phyloP scores from a whole-genome alignment of 345 rosid genomes.

The Trapa incisa region DNA sequence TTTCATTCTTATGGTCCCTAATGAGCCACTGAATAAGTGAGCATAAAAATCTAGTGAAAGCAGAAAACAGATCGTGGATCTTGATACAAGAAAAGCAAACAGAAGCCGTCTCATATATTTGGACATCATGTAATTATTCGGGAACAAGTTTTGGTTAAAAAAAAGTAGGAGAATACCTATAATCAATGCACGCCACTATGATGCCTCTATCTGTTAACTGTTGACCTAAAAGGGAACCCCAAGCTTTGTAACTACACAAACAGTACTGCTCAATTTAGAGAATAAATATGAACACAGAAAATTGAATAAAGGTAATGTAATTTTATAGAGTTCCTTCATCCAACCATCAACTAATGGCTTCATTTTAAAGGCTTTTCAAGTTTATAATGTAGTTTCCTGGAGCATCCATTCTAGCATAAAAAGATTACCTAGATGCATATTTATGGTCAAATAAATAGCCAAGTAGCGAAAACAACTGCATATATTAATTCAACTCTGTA shows the following conservation, averaged over 20 bases:
- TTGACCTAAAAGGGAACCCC: slow-evolving; percentile 96
- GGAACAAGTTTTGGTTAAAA: neutral
- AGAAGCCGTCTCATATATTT: neutral
- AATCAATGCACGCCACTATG: slow-evolving; percentile 93
- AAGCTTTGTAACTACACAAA: slow-evolving; percentile 80
- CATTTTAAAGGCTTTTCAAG: no score
- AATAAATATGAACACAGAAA: neutral
- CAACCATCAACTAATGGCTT: neutral
- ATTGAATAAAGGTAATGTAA: neutral
- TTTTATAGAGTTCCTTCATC: neutral
- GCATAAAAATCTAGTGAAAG: neutral
- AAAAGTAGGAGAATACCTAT: slow-evolving; percentile 40
- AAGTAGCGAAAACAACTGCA: no score
- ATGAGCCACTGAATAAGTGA: neutral
- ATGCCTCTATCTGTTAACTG: slow-evolving; percentile 85
- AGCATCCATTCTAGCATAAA: no score
- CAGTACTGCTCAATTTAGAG: slow-evolving; percentile 9
- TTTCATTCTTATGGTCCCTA: neutral
- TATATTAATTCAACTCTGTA: no score
- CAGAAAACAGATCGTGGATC: neutral
- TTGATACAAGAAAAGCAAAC: neutral
- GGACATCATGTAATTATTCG: neutral
- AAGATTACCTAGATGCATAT: no score
- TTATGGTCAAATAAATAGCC: no score
- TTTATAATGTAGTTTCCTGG: no score